Evolutionary conservation across 106 monocot species (phyloP).

Genomic region (Acorus calamus): DNA sequence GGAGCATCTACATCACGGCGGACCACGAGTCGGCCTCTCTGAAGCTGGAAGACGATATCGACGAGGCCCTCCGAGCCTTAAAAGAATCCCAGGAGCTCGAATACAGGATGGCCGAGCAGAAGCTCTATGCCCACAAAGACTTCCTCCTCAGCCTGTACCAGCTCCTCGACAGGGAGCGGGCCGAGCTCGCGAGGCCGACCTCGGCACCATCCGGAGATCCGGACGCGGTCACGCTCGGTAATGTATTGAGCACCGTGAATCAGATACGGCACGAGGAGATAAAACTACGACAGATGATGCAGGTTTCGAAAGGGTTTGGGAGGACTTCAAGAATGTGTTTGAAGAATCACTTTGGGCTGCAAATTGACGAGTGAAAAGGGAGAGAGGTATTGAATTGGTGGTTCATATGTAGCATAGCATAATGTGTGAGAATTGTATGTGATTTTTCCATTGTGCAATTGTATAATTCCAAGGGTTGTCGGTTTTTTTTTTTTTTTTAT

Average conservation of each 20-base stretch:
- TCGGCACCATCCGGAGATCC: slow-evolving; percentile 3
- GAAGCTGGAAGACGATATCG: slow-evolving; percentile 47
- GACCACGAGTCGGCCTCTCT: slow-evolving; percentile 20
- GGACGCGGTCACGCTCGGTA: slow-evolving; percentile 23
- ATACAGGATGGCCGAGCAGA: slow-evolving; percentile 41
- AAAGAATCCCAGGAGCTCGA: slow-evolving; percentile 56
- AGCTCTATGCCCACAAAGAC: slow-evolving; percentile 59
- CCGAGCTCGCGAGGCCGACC: slow-evolving; percentile 26
- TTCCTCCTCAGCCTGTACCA: slow-evolving; percentile 43
- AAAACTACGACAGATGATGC: slow-evolving; percentile 56
- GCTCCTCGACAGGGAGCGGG: slow-evolving; percentile 38
- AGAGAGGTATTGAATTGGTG: too few relatives aligned
- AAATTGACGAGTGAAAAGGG: slow-evolving; percentile 9
- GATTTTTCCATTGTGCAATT: too few relatives aligned
- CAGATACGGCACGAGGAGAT: slow-evolving; percentile 54
- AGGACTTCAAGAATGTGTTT: slow-evolving; percentile 16
- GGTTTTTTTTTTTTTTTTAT: too few relatives aligned
- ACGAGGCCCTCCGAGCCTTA: slow-evolving; percentile 32
- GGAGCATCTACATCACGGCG: slow-evolving; percentile 15
- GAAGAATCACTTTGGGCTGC: slow-evolving; percentile 23
- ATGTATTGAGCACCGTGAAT: slow-evolving; percentile 33
- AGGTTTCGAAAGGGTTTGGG: slow-evolving; percentile 40
- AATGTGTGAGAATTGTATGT: too few relatives aligned
- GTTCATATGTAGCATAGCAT: too few relatives aligned
- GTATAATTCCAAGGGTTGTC: too few relatives aligned